Base-by-base conservation (phyloP, 1,284 basidiomycete genomes). In the Coniferiporia sulphurascens region DNA sequence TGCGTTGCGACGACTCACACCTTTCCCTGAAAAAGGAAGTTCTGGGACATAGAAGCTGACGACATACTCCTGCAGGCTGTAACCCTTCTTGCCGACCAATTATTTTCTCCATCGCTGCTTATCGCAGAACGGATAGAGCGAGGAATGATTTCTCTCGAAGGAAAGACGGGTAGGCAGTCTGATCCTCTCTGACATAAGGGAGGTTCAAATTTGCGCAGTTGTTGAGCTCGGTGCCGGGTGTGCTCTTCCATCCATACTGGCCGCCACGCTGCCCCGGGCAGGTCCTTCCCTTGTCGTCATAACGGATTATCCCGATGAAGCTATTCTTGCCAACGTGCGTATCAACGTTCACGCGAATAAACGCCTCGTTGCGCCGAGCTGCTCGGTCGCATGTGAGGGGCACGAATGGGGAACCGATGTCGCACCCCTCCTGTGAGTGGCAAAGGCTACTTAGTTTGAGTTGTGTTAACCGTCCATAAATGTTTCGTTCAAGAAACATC, bases 161-260 rank as follows among this genome's bases (percentile, higher is more conserved):
- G 69, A 8, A 70, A 68, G 56, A 77, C 73, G 56, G 74, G 83
- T 82, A 34, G 35, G 71, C 67, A 19, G 10, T 8, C 36, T 41
- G 9, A 13, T 46, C 19, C 35, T 48, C 13, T 32, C 38, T 17
- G 38, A 12, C 8, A 4, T n/a, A 13, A 48, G 27, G 15, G n/a
- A 6, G 13, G 19, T 38, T 41, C 15, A 41, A 41, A 12, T 41
- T 15, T 15, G 9, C 52, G 2, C 57, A 86, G 86, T 85, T 0
- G 67, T 89, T 6, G 87, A 89, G 67, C 78, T 89, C 3, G 86
- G 85, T 3, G 79, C 86, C 15, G 86, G 86, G 6, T 80, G 80
- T 51, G 86, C 80, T 15, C 69, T 90, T 8, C 86, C 86, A 2
- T 86, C 84, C 1, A 71, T 89, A 3, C 73, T 90, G 2, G 66